phyloP scores from a whole-genome alignment of 202 grass and related monocot genomes.

The Bolboschoenoplectus hybrid region DNA sequence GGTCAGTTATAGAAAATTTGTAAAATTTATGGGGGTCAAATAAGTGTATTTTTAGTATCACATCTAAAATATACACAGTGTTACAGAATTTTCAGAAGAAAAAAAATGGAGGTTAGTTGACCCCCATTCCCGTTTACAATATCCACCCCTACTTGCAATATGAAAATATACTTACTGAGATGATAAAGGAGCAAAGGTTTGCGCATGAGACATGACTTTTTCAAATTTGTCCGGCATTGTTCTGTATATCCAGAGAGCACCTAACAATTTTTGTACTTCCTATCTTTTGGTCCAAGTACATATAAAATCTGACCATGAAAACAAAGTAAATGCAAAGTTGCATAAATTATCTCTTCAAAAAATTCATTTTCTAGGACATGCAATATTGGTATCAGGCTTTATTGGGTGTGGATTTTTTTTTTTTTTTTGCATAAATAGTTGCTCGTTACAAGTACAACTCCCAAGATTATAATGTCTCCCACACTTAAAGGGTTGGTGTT shows the following conservation, averaged over 20 bases:
- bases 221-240: not conserved
- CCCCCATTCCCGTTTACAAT: no score
- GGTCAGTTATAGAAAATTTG: no score
- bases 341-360: not conserved
- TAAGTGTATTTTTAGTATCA: no score
- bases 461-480: not conserved
- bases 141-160: no score
- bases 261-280: slow-evolving; percentile 8
- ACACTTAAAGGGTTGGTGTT: not conserved
- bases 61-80: no score
- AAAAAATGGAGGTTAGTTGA: no score
- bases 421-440: not conserved
- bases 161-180: not conserved
- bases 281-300: slow-evolving; percentile 10
- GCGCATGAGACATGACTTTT: not conserved
- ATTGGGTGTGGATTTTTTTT: not conserved
- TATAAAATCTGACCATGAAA: not conserved
- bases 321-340: not conserved
- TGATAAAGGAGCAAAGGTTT: not conserved
- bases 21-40: no score
- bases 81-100: no score
- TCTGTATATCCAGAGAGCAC: not conserved
- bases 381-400: not conserved
- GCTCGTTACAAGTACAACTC: not conserved
- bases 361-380: not conserved